A percentile compares a stretch with the other conserved stretches of the same genome.
Evolutionary conservation across 257 asterid species (phyloP).

Genomic region (Fraxinus quadrangulata): DNA sequence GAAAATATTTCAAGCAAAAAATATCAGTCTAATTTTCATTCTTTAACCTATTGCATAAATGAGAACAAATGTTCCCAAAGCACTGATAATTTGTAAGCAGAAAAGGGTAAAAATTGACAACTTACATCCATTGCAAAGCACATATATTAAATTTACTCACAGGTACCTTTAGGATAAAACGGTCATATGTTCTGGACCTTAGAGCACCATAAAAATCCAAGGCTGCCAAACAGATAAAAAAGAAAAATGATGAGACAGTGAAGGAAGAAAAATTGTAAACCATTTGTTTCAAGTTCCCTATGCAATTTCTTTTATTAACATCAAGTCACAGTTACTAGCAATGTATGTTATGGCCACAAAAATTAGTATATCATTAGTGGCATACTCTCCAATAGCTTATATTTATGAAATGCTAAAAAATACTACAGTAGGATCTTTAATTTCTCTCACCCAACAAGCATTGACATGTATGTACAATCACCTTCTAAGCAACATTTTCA

Average conservation of each 20-base stretch:
- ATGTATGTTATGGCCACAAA: not conserved
- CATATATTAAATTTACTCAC: conserved; percentile 8
- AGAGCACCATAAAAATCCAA: conserved; percentile 95
- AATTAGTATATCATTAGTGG: not conserved
- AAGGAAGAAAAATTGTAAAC: not conserved
- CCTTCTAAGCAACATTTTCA: not conserved
- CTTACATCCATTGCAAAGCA: not conserved
- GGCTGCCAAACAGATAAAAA: conserved; percentile 49
- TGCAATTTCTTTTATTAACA: not conserved
- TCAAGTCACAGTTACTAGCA: not conserved
- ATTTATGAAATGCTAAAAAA: not conserved
- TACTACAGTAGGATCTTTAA: not conserved
- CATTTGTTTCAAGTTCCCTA: not conserved
- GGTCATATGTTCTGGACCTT: conserved; percentile 89
- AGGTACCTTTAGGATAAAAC: conserved; percentile 72
- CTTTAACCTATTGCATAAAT: not conserved
- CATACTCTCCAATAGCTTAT: not conserved
- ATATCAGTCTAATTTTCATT: conserved; percentile 1
- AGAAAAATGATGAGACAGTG: conserved; percentile 9
- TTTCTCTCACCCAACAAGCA: not conserved
- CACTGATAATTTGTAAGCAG: not conserved
- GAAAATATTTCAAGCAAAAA: conserved; percentile 3
- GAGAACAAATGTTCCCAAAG: conserved; percentile 10
- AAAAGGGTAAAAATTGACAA: not conserved
- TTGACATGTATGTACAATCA: not conserved